These are phyloP conservation scores for Firmiana major DNA, from an alignment of 345 rosid species.

Conservation along the genomic window DNA sequence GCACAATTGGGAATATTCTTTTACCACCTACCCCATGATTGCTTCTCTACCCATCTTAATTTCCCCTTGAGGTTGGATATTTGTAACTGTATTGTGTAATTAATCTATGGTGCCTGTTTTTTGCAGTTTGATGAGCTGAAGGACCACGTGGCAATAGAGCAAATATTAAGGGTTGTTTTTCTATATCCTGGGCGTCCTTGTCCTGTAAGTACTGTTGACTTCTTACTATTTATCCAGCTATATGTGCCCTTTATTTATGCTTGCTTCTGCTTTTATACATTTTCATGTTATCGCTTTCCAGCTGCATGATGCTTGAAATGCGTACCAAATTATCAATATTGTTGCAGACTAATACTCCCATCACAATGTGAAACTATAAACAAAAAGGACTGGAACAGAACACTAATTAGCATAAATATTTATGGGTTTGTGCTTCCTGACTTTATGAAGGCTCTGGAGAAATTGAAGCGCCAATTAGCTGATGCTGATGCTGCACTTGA, in stretches of 20 bases:
- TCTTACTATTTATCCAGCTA: neutral
- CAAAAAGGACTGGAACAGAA: neutral
- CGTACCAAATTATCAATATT: neutral
- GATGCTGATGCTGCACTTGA: slow-evolving; percentile 91
- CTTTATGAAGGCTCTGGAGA: slow-evolving; percentile 58
- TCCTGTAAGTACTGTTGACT: slow-evolving; percentile 51
- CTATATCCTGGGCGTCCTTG: slow-evolving; percentile 69
- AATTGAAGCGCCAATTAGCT: slow-evolving; percentile 75
- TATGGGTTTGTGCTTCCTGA: neutral
- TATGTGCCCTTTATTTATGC: neutral
- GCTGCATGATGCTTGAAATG: neutral
- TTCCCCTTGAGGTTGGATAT: neutral
- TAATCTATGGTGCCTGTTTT: neutral
- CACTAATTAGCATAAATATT: neutral
- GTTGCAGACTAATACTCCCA: neutral
- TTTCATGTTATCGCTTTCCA: neutral
- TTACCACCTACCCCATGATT: slow-evolving; percentile 2
- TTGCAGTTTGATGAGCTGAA: slow-evolving; percentile 93
- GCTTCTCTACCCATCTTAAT: neutral
- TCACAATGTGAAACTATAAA: neutral
- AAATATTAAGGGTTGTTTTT: slow-evolving; percentile 78
- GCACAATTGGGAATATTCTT: neutral
- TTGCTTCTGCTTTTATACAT: neutral
- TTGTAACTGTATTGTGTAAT: neutral
- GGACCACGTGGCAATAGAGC: slow-evolving; percentile 76